Evolutionary conservation across 176 grass and related monocot species (phyloP).

Genomic region (Hordeum marinum): DNA sequence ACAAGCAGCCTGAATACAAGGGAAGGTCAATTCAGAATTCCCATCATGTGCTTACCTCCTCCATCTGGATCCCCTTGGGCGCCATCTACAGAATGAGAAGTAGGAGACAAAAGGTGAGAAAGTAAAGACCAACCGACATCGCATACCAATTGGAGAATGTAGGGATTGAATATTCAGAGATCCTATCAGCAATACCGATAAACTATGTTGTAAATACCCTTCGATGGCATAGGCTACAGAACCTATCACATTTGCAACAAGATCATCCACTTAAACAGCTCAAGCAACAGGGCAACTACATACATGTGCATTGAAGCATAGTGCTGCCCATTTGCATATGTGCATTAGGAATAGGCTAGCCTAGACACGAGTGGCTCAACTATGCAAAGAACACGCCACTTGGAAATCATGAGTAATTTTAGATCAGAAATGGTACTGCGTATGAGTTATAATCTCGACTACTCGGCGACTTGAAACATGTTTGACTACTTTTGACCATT

Average conservation of each 20-base stretch:
- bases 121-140: not conserved
- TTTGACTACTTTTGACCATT: not conserved
- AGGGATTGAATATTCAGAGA: not conserved
- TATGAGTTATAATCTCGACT: not conserved
- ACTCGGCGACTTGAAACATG: not conserved
- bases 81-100: constrained; percentile 57
- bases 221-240: not conserved
- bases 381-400: not conserved
- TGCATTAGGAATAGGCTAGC: not conserved
- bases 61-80: constrained; percentile 68
- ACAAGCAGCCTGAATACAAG: not conserved
- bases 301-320: not conserved
- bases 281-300: not conserved
- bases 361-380: not conserved
- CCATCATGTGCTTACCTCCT: constrained; percentile 54
- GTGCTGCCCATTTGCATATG: not conserved
- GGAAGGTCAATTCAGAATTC: constrained; percentile 26
- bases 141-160: not conserved
- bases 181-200: not conserved
- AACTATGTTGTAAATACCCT: not conserved
- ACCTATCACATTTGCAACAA: not conserved
- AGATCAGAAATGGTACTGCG: not conserved
- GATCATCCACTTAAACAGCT: not conserved
- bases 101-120: constrained; percentile 10
- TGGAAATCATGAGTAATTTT: not conserved